These are phyloP conservation scores for Hevea brasiliensis DNA, from an alignment of 345 rosid species.

Conservation along the genomic window DNA sequence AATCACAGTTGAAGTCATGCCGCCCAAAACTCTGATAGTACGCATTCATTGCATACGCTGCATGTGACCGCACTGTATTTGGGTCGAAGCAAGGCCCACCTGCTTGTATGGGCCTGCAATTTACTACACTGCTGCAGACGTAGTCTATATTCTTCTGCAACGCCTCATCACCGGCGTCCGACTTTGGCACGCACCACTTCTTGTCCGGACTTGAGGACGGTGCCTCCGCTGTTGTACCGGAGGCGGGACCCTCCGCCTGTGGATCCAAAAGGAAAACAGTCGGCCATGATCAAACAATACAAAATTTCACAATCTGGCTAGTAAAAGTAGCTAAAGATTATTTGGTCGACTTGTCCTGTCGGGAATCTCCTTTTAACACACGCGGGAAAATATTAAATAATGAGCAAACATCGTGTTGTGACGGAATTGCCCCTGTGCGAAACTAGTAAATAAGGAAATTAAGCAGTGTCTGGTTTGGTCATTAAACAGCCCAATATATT, in stretches of 20 bases:
- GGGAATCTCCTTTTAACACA: not conserved
- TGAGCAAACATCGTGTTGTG: too few species aligned
- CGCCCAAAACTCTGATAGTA: slow-evolving; percentile 56
- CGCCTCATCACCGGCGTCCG: slow-evolving; percentile 42
- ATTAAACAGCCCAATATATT: not conserved
- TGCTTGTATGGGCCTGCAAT: slow-evolving; percentile 51
- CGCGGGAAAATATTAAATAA: not conserved
- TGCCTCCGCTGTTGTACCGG: slow-evolving; percentile 4
- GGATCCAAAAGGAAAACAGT: too few species aligned
- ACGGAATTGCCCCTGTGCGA: not conserved
- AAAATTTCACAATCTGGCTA: not conserved
- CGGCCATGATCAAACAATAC: not conserved
- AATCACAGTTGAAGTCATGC: slow-evolving; percentile 52
- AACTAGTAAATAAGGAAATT: not conserved
- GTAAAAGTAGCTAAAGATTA: not conserved
- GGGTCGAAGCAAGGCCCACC: slow-evolving; percentile 64
- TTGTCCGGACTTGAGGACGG: slow-evolving; percentile 29
- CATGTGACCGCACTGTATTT: slow-evolving; percentile 54
- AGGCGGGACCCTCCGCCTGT: slow-evolving; percentile 42
- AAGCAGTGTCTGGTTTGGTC: not conserved
- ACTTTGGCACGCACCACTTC: slow-evolving; percentile 59
- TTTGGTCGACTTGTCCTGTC: not conserved
- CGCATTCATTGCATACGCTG: slow-evolving; percentile 65
- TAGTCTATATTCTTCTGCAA: slow-evolving; percentile 68
- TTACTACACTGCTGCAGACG: slow-evolving; percentile 51